Percentiles rank a stretch among this genome's conserved stretches.
These are phyloP conservation scores for Phytophthora sansomeana DNA, from an alignment of 352 stramenopile genomes.

Conservation along the genomic window DNA sequence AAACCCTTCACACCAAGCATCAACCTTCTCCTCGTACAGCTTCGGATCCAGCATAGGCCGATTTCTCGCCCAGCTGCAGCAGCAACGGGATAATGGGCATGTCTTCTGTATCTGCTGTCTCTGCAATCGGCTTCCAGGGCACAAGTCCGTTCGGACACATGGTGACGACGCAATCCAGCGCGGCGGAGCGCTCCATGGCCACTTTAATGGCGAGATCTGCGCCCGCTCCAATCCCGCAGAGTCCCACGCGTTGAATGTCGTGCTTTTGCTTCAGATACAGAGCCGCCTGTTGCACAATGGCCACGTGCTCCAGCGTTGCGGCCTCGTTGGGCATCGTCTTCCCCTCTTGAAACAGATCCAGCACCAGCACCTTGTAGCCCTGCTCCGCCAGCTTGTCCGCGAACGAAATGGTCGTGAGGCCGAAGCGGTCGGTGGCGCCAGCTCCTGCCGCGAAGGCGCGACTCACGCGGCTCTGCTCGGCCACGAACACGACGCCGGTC, in stretches of 20 bases:
- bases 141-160: constrained; percentile 74
- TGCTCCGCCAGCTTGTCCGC: constrained; percentile 89
- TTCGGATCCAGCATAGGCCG: constrained; percentile 65
- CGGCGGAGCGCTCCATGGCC: constrained; percentile 46
- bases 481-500: constrained; percentile 80
- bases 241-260: constrained; percentile 75
- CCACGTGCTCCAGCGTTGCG: constrained; percentile 35
- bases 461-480: constrained; percentile 47
- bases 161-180: constrained; percentile 71
- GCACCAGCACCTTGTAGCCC: constrained; percentile 87
- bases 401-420: constrained; percentile 72
- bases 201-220: constrained; percentile 77
- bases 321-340: constrained; percentile 11
- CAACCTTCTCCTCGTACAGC: constrained; percentile 50
- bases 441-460: constrained; percentile 35
- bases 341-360: constrained; percentile 55
- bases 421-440: constrained; percentile 46
- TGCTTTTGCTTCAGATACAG: constrained; percentile 75
- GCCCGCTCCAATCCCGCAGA: constrained; percentile 72
- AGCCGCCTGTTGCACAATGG: constrained; percentile 53
- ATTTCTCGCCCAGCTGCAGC: constrained; percentile 74
- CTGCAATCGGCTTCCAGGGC: constrained; percentile 35
- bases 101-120: constrained; percentile 20
- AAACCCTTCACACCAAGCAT: neutral
- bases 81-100: constrained; percentile 58